Conservation (phyloP, 768 basidiomycete species). For the Pleurotus platypus region DNA sequence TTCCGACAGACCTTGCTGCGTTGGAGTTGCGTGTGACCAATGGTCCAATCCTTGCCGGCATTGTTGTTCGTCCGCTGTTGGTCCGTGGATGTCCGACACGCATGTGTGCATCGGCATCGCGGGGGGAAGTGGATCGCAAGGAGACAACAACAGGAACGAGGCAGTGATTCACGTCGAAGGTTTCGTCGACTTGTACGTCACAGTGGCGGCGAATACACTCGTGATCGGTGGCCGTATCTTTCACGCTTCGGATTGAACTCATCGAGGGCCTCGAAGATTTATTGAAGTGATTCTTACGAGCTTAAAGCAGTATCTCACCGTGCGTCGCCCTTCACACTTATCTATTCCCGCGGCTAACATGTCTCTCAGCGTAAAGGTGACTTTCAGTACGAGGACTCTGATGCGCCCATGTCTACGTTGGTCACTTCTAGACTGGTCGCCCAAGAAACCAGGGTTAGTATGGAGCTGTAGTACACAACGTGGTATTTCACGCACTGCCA, state of each 20-base stretch:
- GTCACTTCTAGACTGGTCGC: slow-evolving; percentile 39
- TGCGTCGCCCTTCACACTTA: not conserved
- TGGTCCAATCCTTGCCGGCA: slow-evolving; percentile 30
- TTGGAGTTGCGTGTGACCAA: slow-evolving; percentile 27
- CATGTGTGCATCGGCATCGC: slow-evolving; percentile 26
- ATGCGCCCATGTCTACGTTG: slow-evolving; percentile 35
- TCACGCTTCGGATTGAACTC: slow-evolving; percentile 38
- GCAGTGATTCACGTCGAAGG: slow-evolving; percentile 39
- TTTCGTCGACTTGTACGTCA: slow-evolving; percentile 37
- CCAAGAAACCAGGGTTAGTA: slow-evolving; percentile 35
- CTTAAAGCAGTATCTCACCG: not conserved
- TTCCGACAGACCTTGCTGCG: slow-evolving; percentile 27
- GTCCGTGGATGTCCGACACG: slow-evolving; percentile 35
- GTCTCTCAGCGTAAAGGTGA: slow-evolving; percentile 30
- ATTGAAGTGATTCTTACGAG: not conserved
- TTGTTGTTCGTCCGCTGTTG: slow-evolving; percentile 40
- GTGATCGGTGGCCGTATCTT: slow-evolving; percentile 36
- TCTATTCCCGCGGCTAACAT: slow-evolving; percentile 4
- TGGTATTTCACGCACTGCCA: slow-evolving; percentile 7
- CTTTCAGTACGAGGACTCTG: slow-evolving; percentile 24
- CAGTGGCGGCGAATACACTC: slow-evolving; percentile 32
- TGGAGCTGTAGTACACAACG: slow-evolving; percentile 37
- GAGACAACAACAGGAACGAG: slow-evolving; percentile 31
- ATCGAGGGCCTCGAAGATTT: slow-evolving; percentile 17
- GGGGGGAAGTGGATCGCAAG: slow-evolving; percentile 27